phyloP scores from a whole-genome alignment of 1,284 basidiomycete species.

The Austropuccinia psidii region DNA sequence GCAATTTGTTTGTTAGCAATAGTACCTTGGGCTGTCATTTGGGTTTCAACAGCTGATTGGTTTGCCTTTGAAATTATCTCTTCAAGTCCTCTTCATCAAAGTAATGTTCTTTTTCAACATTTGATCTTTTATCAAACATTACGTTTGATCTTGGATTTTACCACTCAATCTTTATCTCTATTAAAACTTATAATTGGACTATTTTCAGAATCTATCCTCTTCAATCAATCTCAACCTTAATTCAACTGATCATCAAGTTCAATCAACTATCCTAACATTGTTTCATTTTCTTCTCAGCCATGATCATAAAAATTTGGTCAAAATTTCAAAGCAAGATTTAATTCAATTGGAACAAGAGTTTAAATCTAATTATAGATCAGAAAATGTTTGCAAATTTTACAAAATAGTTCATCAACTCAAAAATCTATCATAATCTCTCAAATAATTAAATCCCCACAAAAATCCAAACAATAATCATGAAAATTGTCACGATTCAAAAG shows the following conservation, averaged over 20 bases:
- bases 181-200: no score
- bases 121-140: conserved; percentile 32
- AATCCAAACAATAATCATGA: background rate
- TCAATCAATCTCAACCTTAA: background rate
- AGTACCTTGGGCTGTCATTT: conserved; percentile 79
- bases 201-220: background rate
- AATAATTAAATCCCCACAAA: background rate
- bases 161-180: no score
- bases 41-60: conserved; percentile 75
- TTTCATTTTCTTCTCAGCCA: background rate
- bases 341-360: background rate
- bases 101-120: conserved; percentile 19
- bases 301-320: background rate
- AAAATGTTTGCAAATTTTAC: no score
- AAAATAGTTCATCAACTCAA: no score
- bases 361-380: background rate
- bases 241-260: no score
- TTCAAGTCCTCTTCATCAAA: conserved; percentile 20
- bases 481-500: background rate
- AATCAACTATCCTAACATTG: background rate
- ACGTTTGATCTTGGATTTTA: conserved; percentile 31
- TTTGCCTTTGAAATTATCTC: conserved; percentile 48
- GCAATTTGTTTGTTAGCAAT: conserved; percentile 76
- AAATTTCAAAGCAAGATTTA: background rate
- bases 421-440: no score